Percentiles rank a stretch among this genome's conserved stretches.
phyloP scores from a whole-genome alignment of 78 protist species.

The Chrysochromulina parva region DNA sequence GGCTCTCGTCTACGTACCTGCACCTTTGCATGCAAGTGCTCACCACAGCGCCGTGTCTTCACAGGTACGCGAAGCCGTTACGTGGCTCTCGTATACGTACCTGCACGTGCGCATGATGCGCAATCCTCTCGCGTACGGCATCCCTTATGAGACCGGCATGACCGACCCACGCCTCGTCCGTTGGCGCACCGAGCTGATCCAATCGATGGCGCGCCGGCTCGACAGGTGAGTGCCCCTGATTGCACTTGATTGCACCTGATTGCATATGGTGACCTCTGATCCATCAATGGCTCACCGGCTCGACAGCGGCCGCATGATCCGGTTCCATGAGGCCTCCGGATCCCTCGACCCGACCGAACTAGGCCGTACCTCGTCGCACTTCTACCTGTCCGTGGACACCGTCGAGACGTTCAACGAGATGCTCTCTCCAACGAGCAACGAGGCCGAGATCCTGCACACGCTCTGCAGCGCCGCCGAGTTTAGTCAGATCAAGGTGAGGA shows the following conservation, averaged over 20 bases:
- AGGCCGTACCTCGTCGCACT: conserved; percentile 90
- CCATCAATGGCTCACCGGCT: not conserved
- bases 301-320: not conserved
- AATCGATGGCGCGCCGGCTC: too few relatives aligned
- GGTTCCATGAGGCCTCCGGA: conserved; percentile 8
- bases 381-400: conserved; percentile 81
- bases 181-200: conserved; percentile 3
- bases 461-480: conserved; percentile 84
- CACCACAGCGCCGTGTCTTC: too few relatives aligned
- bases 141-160: conserved; percentile 43
- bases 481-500: conserved; percentile 56
- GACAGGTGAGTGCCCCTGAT: too few relatives aligned
- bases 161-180: not conserved
- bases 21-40: too few relatives aligned
- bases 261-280: not conserved
- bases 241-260: too few relatives aligned
- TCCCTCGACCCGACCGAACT: conserved; percentile 46
- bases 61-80: conserved; percentile 79
- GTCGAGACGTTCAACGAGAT: conserved; percentile 51
- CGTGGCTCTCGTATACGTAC: conserved; percentile 96
- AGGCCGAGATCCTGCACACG: conserved; percentile 72
- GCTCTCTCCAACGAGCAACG: conserved; percentile 28
- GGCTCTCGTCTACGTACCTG: conserved; percentile 94
- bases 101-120: conserved; percentile 85
- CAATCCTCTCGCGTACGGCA: conserved; percentile 93